Percentiles rank a stretch among this genome's conserved stretches.
These are phyloP conservation scores for Botrytis elliptica DNA, from an alignment of 2,329 filamentous ascomycete species.

Conservation along the genomic window DNA sequence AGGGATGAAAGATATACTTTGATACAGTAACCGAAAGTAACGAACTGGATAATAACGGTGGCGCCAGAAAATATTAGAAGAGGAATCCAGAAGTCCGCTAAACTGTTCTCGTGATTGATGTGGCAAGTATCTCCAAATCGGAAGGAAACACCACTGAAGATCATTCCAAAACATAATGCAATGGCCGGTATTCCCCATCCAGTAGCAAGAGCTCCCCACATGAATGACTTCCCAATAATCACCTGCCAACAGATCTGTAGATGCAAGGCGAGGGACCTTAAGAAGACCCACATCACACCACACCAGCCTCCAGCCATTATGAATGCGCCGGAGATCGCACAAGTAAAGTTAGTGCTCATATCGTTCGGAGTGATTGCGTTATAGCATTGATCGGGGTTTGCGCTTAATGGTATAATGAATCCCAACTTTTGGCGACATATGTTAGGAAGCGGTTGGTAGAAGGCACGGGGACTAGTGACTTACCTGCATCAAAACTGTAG, in stretches of 20 bases:
- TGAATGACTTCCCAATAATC: constrained; percentile 82
- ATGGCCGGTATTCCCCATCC: constrained; percentile 84
- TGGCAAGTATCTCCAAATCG: constrained; percentile 89
- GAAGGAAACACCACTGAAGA: constrained; percentile 89
- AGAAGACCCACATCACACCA: constrained; percentile 85
- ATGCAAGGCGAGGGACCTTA: constrained; percentile 87
- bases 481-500: constrained; percentile 76
- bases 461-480: constrained; percentile 41
- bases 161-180: constrained; percentile 72
- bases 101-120: constrained; percentile 83
- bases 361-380: constrained; percentile 91
- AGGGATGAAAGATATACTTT: constrained; percentile 89
- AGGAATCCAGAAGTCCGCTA: constrained; percentile 88
- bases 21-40: constrained; percentile 88
- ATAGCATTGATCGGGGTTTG: constrained; percentile 76
- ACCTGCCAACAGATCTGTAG: constrained; percentile 98
- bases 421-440: constrained; percentile 60
- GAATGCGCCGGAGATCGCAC: constrained; percentile 84
- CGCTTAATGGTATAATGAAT: constrained; percentile 83
- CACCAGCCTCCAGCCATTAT: constrained; percentile 83
- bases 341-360: constrained; percentile 79
- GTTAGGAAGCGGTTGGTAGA: constrained; percentile 13
- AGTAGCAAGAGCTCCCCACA: constrained; percentile 74
- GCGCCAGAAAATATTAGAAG: constrained; percentile 74
- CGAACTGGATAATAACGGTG: constrained; percentile 77